These are phyloP conservation scores for Phytopythium ostracodes DNA, from an alignment of 352 stramenopile genomes.

Conservation along the genomic window DNA sequence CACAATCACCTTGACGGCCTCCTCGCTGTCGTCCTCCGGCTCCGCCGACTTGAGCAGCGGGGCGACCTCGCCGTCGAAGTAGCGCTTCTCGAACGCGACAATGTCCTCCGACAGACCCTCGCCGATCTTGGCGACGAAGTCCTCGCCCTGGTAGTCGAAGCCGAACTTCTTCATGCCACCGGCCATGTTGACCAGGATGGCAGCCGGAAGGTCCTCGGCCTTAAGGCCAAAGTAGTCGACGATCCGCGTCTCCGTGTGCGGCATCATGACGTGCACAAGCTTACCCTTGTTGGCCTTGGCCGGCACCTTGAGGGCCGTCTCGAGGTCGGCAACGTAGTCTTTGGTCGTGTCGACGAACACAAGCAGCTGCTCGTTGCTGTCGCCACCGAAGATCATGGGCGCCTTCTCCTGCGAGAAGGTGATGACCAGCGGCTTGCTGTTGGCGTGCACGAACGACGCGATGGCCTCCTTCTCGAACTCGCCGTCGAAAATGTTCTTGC, in stretches of 20 bases:
- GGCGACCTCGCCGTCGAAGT: constrained; percentile 83
- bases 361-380: constrained; percentile 85
- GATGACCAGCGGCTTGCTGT: constrained; percentile 88
- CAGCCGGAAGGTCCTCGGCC: constrained; percentile 77
- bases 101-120: constrained; percentile 47
- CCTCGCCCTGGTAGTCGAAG: constrained; percentile 68
- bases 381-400: constrained; percentile 88
- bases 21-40: constrained; percentile 80
- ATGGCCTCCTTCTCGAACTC: constrained; percentile 66
- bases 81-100: constrained; percentile 69
- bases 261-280: constrained; percentile 88
- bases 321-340: constrained; percentile 57
- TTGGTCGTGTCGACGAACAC: constrained; percentile 76
- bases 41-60: constrained; percentile 93
- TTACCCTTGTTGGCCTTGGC: constrained; percentile 85
- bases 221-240: constrained; percentile 93
- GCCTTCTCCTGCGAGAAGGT: constrained; percentile 89
- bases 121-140: constrained; percentile 71
- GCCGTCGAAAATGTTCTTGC: constrained; percentile 73
- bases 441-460: constrained; percentile 63
- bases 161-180: constrained; percentile 92
- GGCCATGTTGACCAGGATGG: constrained; percentile 90
- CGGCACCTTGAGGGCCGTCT: constrained; percentile 53
- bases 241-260: constrained; percentile 85
- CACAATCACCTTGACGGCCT: constrained; percentile 90